Base-by-base conservation (phyloP, 2,329 filamentous ascomycete genomes). In the Trichothecium sympodiale region DNA sequence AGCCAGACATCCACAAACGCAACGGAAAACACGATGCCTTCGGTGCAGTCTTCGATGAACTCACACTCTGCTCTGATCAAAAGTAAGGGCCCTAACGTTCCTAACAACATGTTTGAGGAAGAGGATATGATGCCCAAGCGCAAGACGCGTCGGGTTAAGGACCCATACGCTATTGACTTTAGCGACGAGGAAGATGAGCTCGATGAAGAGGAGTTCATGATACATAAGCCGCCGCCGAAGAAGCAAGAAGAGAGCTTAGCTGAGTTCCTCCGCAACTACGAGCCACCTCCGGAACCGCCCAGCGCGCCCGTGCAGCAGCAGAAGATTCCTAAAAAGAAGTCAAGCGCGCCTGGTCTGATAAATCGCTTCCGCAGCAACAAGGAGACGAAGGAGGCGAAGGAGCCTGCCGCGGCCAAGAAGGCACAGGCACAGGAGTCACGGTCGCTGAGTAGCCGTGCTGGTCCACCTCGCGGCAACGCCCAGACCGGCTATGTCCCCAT, bases 121-220 rank as follows among this genome's bases (percentile, higher is more conserved):
- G 66, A 67, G 2, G 63, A 71, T 33, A 66, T 67, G 50, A 69
- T 77, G 52, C 80, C 84, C 5, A 72, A 75, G 46, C 75, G 83
- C 36, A 94, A 83, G 50, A 83, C 80, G 31, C 74, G 80, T 31
- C 77, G 85, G 18, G 76, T 87, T 35, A 83, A 75, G 38, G 91
- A 98, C 49, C 91, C 89, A 0, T 96, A 96, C 46, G 85, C 87
- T n/a, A 85, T 96, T 43, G 88, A 95, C 50, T 65, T 77, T 20
- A 83, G 79, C 47, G 80, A 85, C 38, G 75, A 82, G 36, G 78
- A 78, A 4, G 67, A 78, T 8, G 70, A 74, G 12, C 69, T 77
- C 2, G 65, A 53, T 4, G 50, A 74, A 14, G 69, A 77, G 5
- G 62, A 59, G 8, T 46, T 56, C 3, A 52, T 49, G 16, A 42